Base-by-base conservation (phyloP, 1,139 yeast genomes). In the Debaryomycetaceae sp. region DNA sequence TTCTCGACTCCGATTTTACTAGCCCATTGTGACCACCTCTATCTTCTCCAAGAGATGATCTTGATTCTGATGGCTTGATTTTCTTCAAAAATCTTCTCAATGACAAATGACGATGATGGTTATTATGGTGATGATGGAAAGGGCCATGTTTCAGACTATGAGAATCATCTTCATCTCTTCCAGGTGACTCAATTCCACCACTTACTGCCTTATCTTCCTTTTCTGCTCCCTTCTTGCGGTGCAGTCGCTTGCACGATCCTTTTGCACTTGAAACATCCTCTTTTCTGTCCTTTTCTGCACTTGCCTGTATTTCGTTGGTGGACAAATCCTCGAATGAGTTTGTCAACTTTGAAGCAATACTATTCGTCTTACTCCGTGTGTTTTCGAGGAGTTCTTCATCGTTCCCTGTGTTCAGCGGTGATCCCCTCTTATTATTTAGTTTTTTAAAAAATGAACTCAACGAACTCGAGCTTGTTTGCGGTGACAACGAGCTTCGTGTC, bases 11-110 rank as follows among this genome's bases (percentile, higher is more conserved):
- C 3, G 31, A 9, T 35, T 33, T 33, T 15, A 13, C n/a, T 11
- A 30, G 18, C 30, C 30, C 7, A 18, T 33, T 13, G 9, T 40
- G 40, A 15, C 37, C 30, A 18, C 50, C 55, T 13, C 45, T 50
- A 36, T 59, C 11, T 22, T 22, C 26, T 8, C 7, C 26, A 22
- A 11, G 26, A 11, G 26, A 22, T 22, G 26, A 22, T 11, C 26
- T 22, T 11, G 26, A 22, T 8, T 22, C 26, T 11, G 26, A 22
- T 8, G 7, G 67, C 38, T 61, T 67, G 33, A 70, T 55, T 42
- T 66, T 69, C 43, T 67, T 67, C 44, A 71, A 56, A 47, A 71
- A 70, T 35, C 76, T 48, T 40, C 53, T 61, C 41, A 71, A 56
- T 31, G 73, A 65, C 26, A 65, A 59, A 45, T 65, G 72, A 34